A percentile compares a stretch with the other conserved stretches of the same genome.
phyloP scores from a whole-genome alignment of 495 filamentous ascomycete genomes.

The Aspergillus cavernicola region DNA sequence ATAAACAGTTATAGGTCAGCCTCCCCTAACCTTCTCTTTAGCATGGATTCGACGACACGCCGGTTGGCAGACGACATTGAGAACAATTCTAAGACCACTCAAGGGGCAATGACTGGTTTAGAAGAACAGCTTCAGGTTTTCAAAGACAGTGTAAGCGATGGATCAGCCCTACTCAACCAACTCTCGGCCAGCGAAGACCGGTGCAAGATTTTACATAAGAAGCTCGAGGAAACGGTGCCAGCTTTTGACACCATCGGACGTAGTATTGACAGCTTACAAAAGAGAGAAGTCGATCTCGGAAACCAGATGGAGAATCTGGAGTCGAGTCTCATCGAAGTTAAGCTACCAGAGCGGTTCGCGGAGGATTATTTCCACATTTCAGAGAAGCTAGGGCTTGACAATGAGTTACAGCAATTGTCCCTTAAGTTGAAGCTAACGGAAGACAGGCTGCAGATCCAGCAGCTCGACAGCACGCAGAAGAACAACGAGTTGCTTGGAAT shows the following conservation, averaged over 20 bases:
- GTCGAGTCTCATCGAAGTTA: constrained; percentile 21
- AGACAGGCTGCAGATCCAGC: constrained; percentile 15
- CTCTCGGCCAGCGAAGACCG: constrained; percentile 17
- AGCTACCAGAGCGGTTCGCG: constrained; percentile 13
- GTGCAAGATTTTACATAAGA: constrained; percentile 15
- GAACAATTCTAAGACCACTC: constrained; percentile 12
- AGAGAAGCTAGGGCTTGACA: constrained; percentile 27
- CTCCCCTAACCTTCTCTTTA: neutral
- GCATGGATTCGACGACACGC: constrained; percentile 14
- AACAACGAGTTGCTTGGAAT: constrained; percentile 20
- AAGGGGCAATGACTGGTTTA: constrained; percentile 5
- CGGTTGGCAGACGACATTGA: constrained; percentile 17
- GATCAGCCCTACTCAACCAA: constrained; percentile 24
- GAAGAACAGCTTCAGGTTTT: constrained; percentile 21
- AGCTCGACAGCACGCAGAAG: constrained; percentile 16
- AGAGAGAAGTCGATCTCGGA: constrained; percentile 19
- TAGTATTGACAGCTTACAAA: constrained; percentile 15
- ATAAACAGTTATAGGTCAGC: neutral
- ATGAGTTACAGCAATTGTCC: constrained; percentile 19
- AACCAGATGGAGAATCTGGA: constrained; percentile 21
- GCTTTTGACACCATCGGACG: constrained; percentile 14
- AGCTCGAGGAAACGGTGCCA: constrained; percentile 19
- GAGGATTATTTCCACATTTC: constrained; percentile 12
- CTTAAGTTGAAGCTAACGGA: constrained; percentile 14
- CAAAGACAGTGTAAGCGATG: constrained; percentile 16